Evolutionary conservation across 2,329 filamentous ascomycete species (phyloP), one percentile per base, ranked within the genome.

Genomic region (Phialophora macrospora): DNA sequence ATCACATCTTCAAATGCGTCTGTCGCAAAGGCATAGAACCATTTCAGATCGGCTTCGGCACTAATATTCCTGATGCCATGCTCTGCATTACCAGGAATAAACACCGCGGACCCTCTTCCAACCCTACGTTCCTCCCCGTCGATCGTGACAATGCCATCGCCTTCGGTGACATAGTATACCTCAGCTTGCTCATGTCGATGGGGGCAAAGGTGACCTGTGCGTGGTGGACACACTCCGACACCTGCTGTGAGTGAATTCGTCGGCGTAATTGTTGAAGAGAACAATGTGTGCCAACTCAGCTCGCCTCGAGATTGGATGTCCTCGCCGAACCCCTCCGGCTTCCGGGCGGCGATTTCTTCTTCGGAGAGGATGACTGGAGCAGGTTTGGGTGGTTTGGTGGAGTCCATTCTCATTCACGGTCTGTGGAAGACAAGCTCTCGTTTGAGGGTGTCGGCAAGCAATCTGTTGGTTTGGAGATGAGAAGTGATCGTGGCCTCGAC

Each of bases 121-220:
- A 82, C 76, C 1, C 56, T 60, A 57, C 76, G 68, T 24, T 75
- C 72, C 6, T 68, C 57, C 3, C 76, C 78, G 54, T 81, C 77
- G 17, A 82, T 76, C 0, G 69, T 74, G 2, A 81, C 73, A 7
- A 77, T 68, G 0, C 77, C 80, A 0, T 64, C 70, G 0, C 80
- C 80, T 0, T 74, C 66, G 0, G 77, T 72, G 20, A 82, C 71
- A 60, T 81, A 73, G 59, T 82, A 82, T 1, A 82, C 74, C 68
- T 82, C 80, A 0, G 80, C 76, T 44, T 82, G 80, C 3, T 64
- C 49, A 60, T 82, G 80, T 0, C 77, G 74, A 67, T 82, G 80
- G 1, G 68, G 65, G 49, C 75, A 76, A 6, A 80, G 70, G 61
- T 77, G 71, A 7, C 79, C 80, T 7, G 69, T 74, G 4, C 56